Conservation (phyloP, 1,284 basidiomycete genomes). For the Malassezia sympodialis region DNA sequence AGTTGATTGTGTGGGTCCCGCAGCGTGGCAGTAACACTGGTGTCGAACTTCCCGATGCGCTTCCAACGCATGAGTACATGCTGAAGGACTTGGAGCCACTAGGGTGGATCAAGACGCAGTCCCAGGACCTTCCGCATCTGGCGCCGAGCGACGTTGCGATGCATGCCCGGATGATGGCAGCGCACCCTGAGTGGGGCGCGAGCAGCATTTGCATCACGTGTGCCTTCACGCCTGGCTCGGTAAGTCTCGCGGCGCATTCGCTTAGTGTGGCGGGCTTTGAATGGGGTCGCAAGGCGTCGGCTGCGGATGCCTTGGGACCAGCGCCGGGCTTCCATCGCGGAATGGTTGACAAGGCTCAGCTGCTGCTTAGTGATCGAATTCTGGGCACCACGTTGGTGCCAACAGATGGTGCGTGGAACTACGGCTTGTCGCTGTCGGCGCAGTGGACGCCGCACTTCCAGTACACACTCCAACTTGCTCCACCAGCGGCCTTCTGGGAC, state of each 20-base stretch:
- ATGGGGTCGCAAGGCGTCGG: conserved; percentile 81
- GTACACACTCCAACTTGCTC: conserved; percentile 79
- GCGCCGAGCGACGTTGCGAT: conserved; percentile 88
- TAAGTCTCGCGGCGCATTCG: conserved; percentile 84
- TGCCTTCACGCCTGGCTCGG: conserved; percentile 94
- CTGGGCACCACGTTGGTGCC: conserved; percentile 45
- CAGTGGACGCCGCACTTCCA: conserved; percentile 74
- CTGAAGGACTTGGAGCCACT: conserved; percentile 87
- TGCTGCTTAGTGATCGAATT: conserved; percentile 73
- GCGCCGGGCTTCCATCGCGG: conserved; percentile 73
- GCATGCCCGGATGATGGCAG: conserved; percentile 91
- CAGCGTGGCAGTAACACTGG: conserved; percentile 91
- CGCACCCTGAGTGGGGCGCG: conserved; percentile 87
- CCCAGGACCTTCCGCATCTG: conserved; percentile 53
- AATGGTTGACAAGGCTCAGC: conserved; percentile 92
- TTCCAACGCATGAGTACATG: conserved; percentile 86
- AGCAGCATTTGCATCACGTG: conserved; percentile 85
- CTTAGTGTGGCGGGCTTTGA: conserved; percentile 86
- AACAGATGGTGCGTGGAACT: conserved; percentile 35
- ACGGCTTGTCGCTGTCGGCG: conserved; percentile 60
- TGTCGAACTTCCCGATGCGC: conserved; percentile 71
- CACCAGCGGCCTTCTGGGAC: conserved; percentile 87
- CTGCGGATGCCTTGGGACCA: conserved; percentile 56
- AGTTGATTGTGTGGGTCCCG: conserved; percentile 88
- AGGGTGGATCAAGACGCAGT: conserved; percentile 96